Evolutionary conservation across 1,139 yeast genomes (phyloP).

Genomic region (Debaryomyces sp.): DNA sequence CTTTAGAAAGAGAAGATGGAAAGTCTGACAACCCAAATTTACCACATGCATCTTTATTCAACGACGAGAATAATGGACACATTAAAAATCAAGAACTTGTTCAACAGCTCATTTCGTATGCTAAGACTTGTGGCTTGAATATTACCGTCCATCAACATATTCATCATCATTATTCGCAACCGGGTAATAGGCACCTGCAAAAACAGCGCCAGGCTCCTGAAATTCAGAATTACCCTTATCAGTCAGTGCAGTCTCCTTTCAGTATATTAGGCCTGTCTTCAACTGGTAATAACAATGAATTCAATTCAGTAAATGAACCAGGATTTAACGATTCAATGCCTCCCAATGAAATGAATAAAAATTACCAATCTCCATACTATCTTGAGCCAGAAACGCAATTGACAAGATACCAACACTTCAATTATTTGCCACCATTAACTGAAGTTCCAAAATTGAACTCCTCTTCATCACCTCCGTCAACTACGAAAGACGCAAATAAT

Average conservation of each 20-base stretch:
- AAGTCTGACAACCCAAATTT: slow-evolving; percentile 10
- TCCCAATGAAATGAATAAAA: slow-evolving; percentile 2
- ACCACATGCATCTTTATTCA: slow-evolving; percentile 32
- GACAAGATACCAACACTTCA: slow-evolving; percentile 68
- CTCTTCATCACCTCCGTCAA: slow-evolving; percentile 43
- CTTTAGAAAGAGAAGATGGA: slow-evolving; percentile 20
- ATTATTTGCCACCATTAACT: slow-evolving; percentile 68
- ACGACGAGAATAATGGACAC: slow-evolving; percentile 42
- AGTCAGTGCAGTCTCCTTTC: slow-evolving; percentile 8
- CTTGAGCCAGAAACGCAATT: slow-evolving; percentile 61
- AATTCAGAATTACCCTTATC: slow-evolving; percentile 1
- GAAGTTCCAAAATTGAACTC: slow-evolving; percentile 72
- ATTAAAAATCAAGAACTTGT: slow-evolving; percentile 57
- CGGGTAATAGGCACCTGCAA: not conserved
- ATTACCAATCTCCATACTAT: slow-evolving; percentile 17
- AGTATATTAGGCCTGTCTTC: slow-evolving; percentile 4
- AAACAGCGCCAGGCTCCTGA: not conserved
- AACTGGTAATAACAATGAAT: slow-evolving; percentile 3
- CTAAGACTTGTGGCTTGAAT: slow-evolving; percentile 59
- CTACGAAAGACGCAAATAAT: not conserved
- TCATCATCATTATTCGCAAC: slow-evolving; percentile 59
- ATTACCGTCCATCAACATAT: slow-evolving; percentile 85
- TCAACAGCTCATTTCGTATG: slow-evolving; percentile 60
- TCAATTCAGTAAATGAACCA: not conserved
- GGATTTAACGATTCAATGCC: slow-evolving; percentile 1